Base-by-base conservation (phyloP, 78 protist species). In the Dictyostelium discoideum region DNA sequence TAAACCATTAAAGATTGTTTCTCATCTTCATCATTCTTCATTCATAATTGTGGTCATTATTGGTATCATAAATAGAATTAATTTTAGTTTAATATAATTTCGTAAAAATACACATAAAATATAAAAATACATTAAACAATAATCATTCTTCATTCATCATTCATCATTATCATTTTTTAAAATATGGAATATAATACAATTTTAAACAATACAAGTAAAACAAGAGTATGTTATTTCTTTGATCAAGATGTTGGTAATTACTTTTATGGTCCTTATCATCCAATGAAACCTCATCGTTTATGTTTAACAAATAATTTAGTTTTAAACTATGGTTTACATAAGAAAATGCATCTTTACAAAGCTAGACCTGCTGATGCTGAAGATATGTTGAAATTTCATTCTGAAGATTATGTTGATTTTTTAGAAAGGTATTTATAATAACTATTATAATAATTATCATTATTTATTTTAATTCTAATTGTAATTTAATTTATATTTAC, bases 261-360 rank as follows among this genome's bases (percentile, higher is more conserved):
- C 39, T 90, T 89, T 92, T 98, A 98, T 72, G 98, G 99, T 22
- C 97, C 90, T 0, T 96, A 97, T 22, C 99, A 99, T 92, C 99
- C 99, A 24, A 99, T 99, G 99, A 99, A 99, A 85, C 99, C 99
- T 39, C 99, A 98, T 86, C 92, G 99, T 20, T 79, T 98, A 18
- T 46, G 97, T 37, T 60, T 99, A 83, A 97, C 99, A 22, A 99
- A 99, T 88, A 97, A 98, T 76, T 97, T 99, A 9, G 73, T 99
- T 18, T 86, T 98, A 48, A 97, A 98, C 87, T 99, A 99, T 85
- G 99, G 99, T 2, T 85, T 99, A 9, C 97, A 97, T 84, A 87
- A 96, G 40, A 89, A 98, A 78, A 87, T 98, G 98, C 85, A 96
- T 77, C 65, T 98, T 26, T 98, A 97, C 57, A 76, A 98, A 60